Base-by-base conservation (phyloP, 352 stramenopile species). In the Phytophthora colocasiae region DNA sequence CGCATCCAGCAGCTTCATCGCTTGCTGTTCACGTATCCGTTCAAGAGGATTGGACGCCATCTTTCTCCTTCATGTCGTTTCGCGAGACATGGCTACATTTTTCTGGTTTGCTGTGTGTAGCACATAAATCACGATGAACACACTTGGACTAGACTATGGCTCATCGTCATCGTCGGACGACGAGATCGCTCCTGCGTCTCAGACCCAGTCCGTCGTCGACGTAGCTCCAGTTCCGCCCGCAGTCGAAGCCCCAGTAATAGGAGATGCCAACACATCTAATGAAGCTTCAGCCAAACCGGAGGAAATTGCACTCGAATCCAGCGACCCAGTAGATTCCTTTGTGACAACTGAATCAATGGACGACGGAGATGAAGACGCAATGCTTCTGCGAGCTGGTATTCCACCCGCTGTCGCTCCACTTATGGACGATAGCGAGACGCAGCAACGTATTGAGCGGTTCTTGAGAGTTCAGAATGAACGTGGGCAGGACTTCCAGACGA, bases 371-470 rank as follows among this genome's bases (percentile, higher is more conserved):
- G 48, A 71, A 24, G 78, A 87, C 22, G 53, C 43, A 19, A 78
- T 73, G 58, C 63, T 85, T 1, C 44, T 70, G 34, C 63, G 48
- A 64, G 71, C 66, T 10, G 79, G 76, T 2, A 79, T 92, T 11
- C 80, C 83, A n/a, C 51, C 74, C 0, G 70, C 83, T 46, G 66
- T 71, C 1, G 19, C 44, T 11, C 15, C 71, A 31, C 24, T 65
- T 34, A 12, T 11, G 22, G 34, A 19, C 26, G 69, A 67, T 2
- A 72, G 79, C 38, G 69, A 76, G 6, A 69, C 63, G 8, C 83
- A 92, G 58, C 80, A 83, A 68, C 85, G 85, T 55, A 91, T 94
- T 61, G 77, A 83, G 43, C 69, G 73, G 39, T 91, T 91, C 44
- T 49, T 94, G 4, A 55, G 65, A 6, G 55, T 83, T 26, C 80